These are phyloP conservation scores for Diaporthe vaccinii DNA, from an alignment of 2,329 filamentous ascomycete genomes.

Conservation along the genomic window DNA sequence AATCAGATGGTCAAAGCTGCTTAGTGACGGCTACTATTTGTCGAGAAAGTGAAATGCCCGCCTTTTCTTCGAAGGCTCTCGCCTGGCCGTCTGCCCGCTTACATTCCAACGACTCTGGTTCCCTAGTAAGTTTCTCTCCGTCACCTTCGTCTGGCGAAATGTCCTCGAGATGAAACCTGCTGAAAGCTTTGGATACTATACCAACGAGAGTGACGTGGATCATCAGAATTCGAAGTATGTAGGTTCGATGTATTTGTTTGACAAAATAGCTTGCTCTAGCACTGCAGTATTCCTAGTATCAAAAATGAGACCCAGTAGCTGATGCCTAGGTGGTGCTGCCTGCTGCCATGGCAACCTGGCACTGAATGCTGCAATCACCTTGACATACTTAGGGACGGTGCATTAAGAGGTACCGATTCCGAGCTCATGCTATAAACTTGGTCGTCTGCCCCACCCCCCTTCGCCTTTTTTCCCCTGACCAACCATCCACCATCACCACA, in stretches of 20 bases:
- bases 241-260: background rate
- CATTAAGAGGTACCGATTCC: too few relatives aligned
- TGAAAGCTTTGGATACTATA: background rate
- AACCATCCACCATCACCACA: background rate
- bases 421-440: background rate
- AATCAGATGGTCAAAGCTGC: background rate
- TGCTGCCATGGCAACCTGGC: background rate
- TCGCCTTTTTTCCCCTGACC: background rate
- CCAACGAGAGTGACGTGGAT: too few relatives aligned
- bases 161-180: background rate
- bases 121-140: too few relatives aligned
- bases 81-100: too few relatives aligned
- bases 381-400: background rate
- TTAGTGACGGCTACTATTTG: too few relatives aligned
- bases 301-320: background rate
- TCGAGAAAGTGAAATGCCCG: background rate
- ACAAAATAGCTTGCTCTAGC: rapidly evolving
- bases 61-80: background rate
- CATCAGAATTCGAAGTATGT: background rate
- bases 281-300: too few relatives aligned
- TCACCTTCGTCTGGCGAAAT: too few relatives aligned
- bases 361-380: background rate
- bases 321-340: background rate
- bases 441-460: background rate
- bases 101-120: too few relatives aligned